Evolutionary conservation across 2,329 filamentous ascomycete genomes (phyloP).

Genomic region (Fragosphaeria purpurea): DNA sequence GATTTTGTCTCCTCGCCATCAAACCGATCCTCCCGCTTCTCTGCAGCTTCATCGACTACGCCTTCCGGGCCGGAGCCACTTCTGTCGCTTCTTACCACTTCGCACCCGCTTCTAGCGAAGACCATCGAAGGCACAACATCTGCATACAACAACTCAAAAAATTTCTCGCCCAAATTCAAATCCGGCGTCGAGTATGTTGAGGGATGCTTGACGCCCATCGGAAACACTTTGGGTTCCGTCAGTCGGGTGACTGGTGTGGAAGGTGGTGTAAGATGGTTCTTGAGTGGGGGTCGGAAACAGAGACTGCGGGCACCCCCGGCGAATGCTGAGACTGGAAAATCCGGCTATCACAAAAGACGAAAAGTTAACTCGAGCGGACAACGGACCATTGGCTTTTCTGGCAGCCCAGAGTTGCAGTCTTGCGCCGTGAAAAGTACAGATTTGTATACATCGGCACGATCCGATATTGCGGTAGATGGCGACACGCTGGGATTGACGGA

Average conservation of each 20-base stretch:
- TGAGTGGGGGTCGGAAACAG: slow-evolving; percentile 48
- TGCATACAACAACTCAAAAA: slow-evolving; percentile 79
- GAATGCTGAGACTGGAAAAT: slow-evolving; percentile 35
- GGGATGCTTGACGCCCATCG: slow-evolving; percentile 74
- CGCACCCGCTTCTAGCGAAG: slow-evolving; percentile 75
- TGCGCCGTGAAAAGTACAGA: neutral
- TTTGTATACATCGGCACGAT: too few species aligned
- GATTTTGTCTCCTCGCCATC: slow-evolving; percentile 59
- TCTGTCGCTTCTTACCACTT: slow-evolving; percentile 75
- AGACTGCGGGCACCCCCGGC: slow-evolving; percentile 31
- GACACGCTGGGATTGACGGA: slow-evolving; percentile 17
- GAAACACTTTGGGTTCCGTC: slow-evolving; percentile 76
- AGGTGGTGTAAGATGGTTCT: slow-evolving; percentile 73
- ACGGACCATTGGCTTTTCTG: too few species aligned
- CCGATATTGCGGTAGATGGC: too few species aligned
- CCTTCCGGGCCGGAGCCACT: slow-evolving; percentile 56
- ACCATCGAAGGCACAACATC: slow-evolving; percentile 78
- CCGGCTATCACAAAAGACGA: slow-evolving; percentile 46
- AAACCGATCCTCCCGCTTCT: slow-evolving; percentile 31
- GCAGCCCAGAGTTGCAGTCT: too few species aligned
- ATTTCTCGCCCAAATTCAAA: slow-evolving; percentile 76
- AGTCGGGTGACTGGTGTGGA: slow-evolving; percentile 82
- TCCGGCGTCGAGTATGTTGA: slow-evolving; percentile 88
- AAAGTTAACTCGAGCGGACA: slow-evolving; percentile 34
- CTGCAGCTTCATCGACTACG: slow-evolving; percentile 24